These are phyloP conservation scores for Fusarium sp. DNA, from an alignment of 2,329 filamentous ascomycete genomes.

Conservation along the genomic window DNA sequence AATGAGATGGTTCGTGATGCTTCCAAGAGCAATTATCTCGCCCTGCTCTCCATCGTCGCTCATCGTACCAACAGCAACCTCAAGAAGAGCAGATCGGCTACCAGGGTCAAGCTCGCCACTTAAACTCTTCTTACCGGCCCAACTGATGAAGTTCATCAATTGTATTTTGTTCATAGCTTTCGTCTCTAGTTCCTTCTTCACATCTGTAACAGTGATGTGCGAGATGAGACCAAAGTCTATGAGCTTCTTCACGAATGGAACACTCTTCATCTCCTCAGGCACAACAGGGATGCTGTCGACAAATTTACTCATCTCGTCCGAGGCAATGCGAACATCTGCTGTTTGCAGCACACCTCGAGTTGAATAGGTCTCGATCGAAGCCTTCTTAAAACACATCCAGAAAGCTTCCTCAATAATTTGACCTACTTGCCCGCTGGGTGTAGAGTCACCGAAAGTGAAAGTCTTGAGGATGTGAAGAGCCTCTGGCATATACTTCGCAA, in stretches of 20 bases:
- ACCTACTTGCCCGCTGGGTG: slow-evolving; percentile 85
- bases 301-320: slow-evolving; percentile 76
- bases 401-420: slow-evolving; percentile 94
- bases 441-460: slow-evolving; percentile 90
- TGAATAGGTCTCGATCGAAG: slow-evolving; percentile 88
- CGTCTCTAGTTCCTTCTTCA: slow-evolving; percentile 83
- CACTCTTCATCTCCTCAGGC: slow-evolving; percentile 78
- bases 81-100: slow-evolving; percentile 77
- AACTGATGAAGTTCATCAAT: slow-evolving; percentile 84
- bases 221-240: slow-evolving; percentile 88
- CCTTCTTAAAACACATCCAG: slow-evolving; percentile 88
- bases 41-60: slow-evolving; percentile 71
- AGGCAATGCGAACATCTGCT: slow-evolving; percentile 80
- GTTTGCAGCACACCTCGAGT: slow-evolving; percentile 89
- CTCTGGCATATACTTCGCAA: slow-evolving; percentile 78
- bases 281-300: slow-evolving; percentile 90
- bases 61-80: slow-evolving; percentile 81
- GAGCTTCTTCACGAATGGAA: slow-evolving; percentile 82
- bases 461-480: slow-evolving; percentile 87
- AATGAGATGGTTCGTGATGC: slow-evolving; percentile 80
- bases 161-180: slow-evolving; percentile 85
- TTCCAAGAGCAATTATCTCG: slow-evolving; percentile 80
- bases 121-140: slow-evolving; percentile 79
- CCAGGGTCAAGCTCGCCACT: slow-evolving; percentile 77
- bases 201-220: slow-evolving; percentile 87